A percentile compares a stretch with the other conserved stretches of the same genome.
These are phyloP conservation scores for Babesia sp. DNA, from an alignment of 169 alveolate genomes.

Conservation along the genomic window DNA sequence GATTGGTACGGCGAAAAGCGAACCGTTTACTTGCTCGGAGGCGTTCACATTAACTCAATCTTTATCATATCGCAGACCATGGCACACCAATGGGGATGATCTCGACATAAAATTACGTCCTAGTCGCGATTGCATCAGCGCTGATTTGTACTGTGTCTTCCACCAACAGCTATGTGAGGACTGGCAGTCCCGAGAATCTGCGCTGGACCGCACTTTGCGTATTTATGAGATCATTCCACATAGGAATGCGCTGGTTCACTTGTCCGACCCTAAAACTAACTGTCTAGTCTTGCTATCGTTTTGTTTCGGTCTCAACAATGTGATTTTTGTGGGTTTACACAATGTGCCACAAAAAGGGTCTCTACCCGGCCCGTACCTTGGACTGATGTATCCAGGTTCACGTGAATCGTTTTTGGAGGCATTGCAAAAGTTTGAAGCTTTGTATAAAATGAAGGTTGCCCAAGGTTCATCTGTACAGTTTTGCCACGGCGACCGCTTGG, in stretches of 20 bases:
- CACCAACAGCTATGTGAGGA: conserved; percentile 56
- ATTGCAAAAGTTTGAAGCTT: conserved; percentile 13
- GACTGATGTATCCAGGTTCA: conserved; percentile 46
- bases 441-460: conserved; percentile 2
- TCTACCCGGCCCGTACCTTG: conserved; percentile 64
- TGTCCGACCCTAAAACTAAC: conserved; percentile 52
- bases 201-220: conserved; percentile 43
- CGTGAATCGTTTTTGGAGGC: conserved; percentile 47
- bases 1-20: conserved; percentile 60
- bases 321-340: conserved; percentile 52
- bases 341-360: conserved; percentile 42
- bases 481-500: background rate
- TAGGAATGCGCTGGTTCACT: conserved; percentile 44
- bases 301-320: conserved; percentile 43
- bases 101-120: background rate
- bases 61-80: conserved; percentile 36
- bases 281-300: conserved; percentile 35
- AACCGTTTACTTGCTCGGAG: conserved; percentile 54
- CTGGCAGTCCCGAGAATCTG: conserved; percentile 43
- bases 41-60: conserved; percentile 59
- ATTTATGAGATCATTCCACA: conserved; percentile 61
- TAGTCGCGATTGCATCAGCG: conserved; percentile 1
- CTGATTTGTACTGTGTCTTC: conserved; percentile 45
- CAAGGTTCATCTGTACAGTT: background rate
- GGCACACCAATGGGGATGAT: conserved; percentile 31